Conservation (phyloP, 169 alveolate species). For the Neospora caninum region DNA sequence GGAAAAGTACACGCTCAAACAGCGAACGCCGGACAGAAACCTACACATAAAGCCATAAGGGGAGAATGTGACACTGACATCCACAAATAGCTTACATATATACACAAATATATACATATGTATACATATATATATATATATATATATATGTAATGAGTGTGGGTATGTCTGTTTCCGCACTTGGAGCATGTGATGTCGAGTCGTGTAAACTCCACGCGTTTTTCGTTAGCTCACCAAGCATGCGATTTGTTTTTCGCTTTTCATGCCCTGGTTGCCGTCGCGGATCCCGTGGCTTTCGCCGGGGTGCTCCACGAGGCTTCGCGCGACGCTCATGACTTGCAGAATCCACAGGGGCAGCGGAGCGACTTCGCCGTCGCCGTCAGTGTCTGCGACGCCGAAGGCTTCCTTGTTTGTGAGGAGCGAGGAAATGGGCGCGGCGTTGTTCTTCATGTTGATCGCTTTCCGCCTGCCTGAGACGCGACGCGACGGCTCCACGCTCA, state of each 20-base stretch:
- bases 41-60: no score
- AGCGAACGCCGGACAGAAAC: no score
- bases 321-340: background rate
- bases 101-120: no score
- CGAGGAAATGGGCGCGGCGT: background rate
- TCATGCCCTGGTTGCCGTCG: background rate
- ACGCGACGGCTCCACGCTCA: background rate
- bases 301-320: background rate
- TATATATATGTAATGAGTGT: background rate
- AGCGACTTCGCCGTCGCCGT: background rate
- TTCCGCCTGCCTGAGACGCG: background rate
- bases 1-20: no score
- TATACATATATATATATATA: background rate
- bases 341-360: conserved; percentile 27
- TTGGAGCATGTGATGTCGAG: background rate
- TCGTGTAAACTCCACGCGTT: no score
- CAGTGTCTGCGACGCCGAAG: background rate
- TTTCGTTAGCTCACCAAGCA: background rate
- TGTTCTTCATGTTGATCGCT: background rate
- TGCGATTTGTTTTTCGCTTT: background rate
- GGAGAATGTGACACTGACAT: no score
- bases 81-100: no score
- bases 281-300: background rate
- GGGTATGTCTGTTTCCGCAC: background rate
- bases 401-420: background rate